Percentiles rank a stretch among this genome's conserved stretches.
Evolutionary conservation across 305 asterid genomes (phyloP).

Genomic region (Solanum hybrid): DNA sequence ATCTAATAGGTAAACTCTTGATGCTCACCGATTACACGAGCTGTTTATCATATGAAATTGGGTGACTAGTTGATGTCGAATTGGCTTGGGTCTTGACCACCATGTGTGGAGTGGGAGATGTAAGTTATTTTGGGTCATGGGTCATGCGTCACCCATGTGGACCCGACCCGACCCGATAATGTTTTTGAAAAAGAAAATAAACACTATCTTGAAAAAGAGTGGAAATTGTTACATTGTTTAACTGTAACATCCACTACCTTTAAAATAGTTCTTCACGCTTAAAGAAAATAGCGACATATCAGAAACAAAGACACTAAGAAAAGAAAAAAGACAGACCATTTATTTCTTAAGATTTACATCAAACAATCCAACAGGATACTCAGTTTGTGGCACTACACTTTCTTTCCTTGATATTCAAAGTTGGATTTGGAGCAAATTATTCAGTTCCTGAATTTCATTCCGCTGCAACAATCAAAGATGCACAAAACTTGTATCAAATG

Average conservation of each 20-base stretch:
- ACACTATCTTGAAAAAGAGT: background rate
- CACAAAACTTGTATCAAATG: background rate
- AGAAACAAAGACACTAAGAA: no score
- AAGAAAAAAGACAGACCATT: background rate
- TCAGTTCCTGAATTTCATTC: background rate
- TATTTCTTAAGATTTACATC: background rate
- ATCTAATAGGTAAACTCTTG: background rate
- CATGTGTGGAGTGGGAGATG: background rate
- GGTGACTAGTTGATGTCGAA: background rate
- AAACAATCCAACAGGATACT: no score
- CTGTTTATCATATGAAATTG: no score
- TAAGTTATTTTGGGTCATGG: background rate
- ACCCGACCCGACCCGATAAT: no score
- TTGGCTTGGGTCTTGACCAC: no score
- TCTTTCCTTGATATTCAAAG: background rate
- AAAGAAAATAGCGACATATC: background rate
- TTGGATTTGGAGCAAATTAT: background rate
- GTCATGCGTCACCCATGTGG: no score
- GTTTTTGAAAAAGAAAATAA: background rate
- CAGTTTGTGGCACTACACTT: background rate
- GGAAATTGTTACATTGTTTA: background rate
- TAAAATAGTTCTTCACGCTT: background rate
- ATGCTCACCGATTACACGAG: background rate
- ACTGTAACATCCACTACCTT: background rate
- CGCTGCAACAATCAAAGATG: background rate